Evolutionary conservation across 1,139 yeast genomes (phyloP), one percentile per base, ranked within the genome.

Genomic region (Debaryomyces psychrophilus): DNA sequence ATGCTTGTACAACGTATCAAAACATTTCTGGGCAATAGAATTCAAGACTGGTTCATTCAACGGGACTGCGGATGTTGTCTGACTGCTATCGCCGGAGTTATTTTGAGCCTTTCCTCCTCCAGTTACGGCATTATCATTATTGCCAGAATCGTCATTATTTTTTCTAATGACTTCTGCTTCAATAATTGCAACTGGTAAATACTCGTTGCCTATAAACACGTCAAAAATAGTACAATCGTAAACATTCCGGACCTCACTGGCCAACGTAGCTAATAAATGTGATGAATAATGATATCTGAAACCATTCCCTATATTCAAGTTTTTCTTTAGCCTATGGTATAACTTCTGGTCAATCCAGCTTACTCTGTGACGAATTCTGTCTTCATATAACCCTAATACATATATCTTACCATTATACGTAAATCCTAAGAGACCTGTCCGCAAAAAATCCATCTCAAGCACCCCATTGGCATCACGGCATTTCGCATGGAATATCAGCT

Each of bases 221-320:
- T 95, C 98, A 65, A 93, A 95, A 17, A 95, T 90, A 1, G 97
- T 86, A 54, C 96, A 89, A 57, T 95, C 99, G 51, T 86, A 86
- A 1, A 92, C 86, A 44, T 87, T 85, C 28, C 90, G 81, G 5
- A 95, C 90, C 40, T 86, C 87, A 51, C 90, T 76, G 23, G 93
- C 95, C 46, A 93, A 71, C 0, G 97, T 88, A 43, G 85, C 85
- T 41, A 87, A 79, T 37, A 90, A 67, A 63, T 93, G 98, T 7
- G 93, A 87, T 0, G 96, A 81, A 59, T 92, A 93, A 61, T 90
- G 95, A 51, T 87, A 87, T 48, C 85, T 68, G 15, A 76, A 68
- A 8, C 76, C 77, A 46, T 64, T 69, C 3, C 72, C 77, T 17
- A 68, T 58, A 2, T 62, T 53, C 27, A 69, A 53, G 8, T 65